Conservation (phyloP, 78 protist species). For the Tieghemostelium lacteum region DNA sequence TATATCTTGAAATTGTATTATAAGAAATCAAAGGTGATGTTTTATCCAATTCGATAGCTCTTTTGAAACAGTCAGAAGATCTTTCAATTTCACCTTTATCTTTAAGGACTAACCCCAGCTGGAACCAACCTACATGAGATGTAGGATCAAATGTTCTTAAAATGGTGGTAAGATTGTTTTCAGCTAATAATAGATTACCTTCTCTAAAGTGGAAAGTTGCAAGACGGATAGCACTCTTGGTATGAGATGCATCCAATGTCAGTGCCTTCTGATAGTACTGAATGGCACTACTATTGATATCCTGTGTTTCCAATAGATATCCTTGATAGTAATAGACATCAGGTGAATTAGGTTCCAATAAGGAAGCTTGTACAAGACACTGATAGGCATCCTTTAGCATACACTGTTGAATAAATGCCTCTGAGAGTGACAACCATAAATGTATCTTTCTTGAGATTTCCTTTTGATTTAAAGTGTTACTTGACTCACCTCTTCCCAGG, state of each 20-base stretch:
- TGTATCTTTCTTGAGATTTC: constrained; percentile 6
- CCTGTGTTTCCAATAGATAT: constrained; percentile 51
- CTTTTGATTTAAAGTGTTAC: neutral
- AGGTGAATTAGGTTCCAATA: neutral
- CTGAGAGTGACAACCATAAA: constrained; percentile 59
- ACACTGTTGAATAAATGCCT: constrained; percentile 66
- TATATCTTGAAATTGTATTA: constrained; percentile 57
- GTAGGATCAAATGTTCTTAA: constrained; percentile 64
- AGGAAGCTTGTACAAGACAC: constrained; percentile 57
- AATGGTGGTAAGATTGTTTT: constrained; percentile 61
- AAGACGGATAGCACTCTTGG: constrained; percentile 37
- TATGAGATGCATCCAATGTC: constrained; percentile 52
- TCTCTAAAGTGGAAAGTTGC: constrained; percentile 36
- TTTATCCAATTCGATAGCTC: constrained; percentile 56
- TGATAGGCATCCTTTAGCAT: constrained; percentile 69
- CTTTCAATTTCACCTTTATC: constrained; percentile 71
- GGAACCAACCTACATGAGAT: constrained; percentile 72
- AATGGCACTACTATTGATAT: neutral
- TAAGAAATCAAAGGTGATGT: constrained; percentile 71
- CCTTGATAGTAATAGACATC: constrained; percentile 76
- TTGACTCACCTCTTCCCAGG: neutral
- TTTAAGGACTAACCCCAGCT: constrained; percentile 59
- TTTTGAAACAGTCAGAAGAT: constrained; percentile 72
- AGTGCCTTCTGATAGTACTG: constrained; percentile 44
- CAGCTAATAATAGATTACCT: constrained; percentile 44